A percentile compares a stretch with the other conserved stretches of the same genome.
These are phyloP conservation scores for Corynascus novoguineensis DNA, from an alignment of 495 filamentous ascomycete species.

Conservation along the genomic window DNA sequence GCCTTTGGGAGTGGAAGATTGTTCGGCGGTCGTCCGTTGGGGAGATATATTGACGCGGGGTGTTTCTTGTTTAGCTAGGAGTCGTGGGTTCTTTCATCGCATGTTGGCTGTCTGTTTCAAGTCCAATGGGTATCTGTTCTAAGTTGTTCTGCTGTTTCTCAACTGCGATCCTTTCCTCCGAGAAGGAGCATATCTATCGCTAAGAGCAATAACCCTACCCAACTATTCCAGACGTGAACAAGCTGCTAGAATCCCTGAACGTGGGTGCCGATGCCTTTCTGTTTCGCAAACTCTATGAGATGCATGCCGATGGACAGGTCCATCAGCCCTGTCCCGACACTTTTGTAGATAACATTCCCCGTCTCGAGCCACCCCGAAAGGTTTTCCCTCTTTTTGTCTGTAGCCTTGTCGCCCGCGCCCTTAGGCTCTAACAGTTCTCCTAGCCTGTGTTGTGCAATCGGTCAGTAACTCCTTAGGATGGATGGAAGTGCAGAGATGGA, in stretches of 20 bases:
- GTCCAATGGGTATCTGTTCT: too few species aligned
- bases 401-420: not conserved
- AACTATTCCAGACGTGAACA: too few species aligned
- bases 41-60: not conserved
- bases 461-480: constrained; percentile 15
- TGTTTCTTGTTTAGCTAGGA: not conserved
- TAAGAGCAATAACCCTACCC: too few species aligned
- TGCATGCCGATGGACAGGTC: constrained; percentile 72
- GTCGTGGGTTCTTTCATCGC: not conserved
- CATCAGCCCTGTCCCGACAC: constrained; percentile 75
- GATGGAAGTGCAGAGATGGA: not conserved
- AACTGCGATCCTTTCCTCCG: too few species aligned
- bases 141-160: too few species aligned
- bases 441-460: constrained; percentile 29
- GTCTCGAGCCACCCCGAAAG: constrained; percentile 64
- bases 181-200: too few species aligned
- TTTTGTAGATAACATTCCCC: constrained; percentile 86
- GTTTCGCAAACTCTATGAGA: constrained; percentile 65
- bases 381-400: not conserved
- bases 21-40: too few species aligned
- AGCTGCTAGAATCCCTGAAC: constrained; percentile 58
- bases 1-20: too few species aligned
- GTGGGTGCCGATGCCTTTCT: constrained; percentile 65
- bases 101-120: too few species aligned
- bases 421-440: constrained; percentile 72